These are phyloP conservation scores for Globisporangium solare DNA, from an alignment of 352 stramenopile species.

Conservation along the genomic window DNA sequence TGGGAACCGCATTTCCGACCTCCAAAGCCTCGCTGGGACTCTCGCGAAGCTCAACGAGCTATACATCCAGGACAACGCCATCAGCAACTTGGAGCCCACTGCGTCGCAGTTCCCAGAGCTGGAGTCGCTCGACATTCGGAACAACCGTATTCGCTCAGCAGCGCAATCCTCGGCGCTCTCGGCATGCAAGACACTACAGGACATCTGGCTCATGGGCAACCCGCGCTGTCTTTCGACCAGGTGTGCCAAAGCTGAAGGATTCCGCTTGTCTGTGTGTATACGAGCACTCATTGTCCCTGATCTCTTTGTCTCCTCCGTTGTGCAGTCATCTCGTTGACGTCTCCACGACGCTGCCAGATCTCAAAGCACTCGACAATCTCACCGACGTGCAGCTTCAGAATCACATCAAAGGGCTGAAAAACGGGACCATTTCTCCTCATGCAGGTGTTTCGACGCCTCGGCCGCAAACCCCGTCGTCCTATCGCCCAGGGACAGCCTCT, in stretches of 20 bases:
- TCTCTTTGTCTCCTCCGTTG: not conserved
- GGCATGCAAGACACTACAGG: conserved; percentile 30
- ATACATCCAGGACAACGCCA: conserved; percentile 55
- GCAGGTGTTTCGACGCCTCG: conserved; percentile 23
- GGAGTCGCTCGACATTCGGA: conserved; percentile 70
- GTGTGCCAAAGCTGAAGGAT: conserved; percentile 7
- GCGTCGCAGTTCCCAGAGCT: conserved; percentile 37
- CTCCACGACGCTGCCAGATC: conserved; percentile 29
- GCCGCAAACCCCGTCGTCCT: conserved; percentile 30
- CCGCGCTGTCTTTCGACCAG: conserved; percentile 53
- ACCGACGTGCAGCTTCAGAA: conserved; percentile 39
- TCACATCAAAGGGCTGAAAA: conserved; percentile 40
- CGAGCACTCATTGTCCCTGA: too few relatives aligned
- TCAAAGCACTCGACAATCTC: conserved; percentile 64
- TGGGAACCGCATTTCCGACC: conserved; percentile 38
- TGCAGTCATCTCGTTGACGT: conserved; percentile 58
- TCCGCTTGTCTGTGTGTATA: too few relatives aligned
- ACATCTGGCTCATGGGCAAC: conserved; percentile 71
- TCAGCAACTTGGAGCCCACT: conserved; percentile 28
- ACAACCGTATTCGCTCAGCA: conserved; percentile 38
- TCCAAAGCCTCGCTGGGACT: conserved; percentile 31
- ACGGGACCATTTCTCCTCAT: conserved; percentile 27
- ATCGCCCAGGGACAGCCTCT: conserved; percentile 24
- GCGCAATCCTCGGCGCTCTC: conserved; percentile 18
- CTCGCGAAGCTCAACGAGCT: conserved; percentile 55